Evolutionary conservation across 2,329 filamentous ascomycete species (phyloP).

Genomic region (Metarhizium sp.): DNA sequence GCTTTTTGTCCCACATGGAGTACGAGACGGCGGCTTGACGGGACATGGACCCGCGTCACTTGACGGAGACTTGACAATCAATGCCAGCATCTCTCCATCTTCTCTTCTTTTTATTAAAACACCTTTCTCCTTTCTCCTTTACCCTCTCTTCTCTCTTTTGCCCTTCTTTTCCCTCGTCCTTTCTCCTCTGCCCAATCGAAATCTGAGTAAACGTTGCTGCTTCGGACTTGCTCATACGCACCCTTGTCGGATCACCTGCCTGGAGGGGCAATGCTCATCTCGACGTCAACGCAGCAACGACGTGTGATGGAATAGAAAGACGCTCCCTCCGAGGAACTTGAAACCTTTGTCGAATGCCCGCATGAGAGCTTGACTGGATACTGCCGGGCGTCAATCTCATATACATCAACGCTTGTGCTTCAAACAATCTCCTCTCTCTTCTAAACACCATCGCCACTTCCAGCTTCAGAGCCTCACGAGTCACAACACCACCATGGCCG

Average conservation of each 20-base stretch:
- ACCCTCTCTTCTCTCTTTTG: background rate
- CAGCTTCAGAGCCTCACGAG: background rate
- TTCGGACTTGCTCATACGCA: background rate
- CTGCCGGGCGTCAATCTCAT: too few relatives aligned
- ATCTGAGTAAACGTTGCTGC: background rate
- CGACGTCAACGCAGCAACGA: background rate
- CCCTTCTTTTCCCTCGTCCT: background rate
- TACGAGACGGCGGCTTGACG: background rate
- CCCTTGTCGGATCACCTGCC: background rate
- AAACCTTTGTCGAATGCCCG: too few relatives aligned
- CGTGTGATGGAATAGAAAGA: background rate
- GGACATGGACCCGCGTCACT: constrained; percentile 1
- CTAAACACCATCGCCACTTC: background rate
- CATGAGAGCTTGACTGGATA: too few relatives aligned
- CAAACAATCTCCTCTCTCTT: too few relatives aligned
- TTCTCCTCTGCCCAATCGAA: too few relatives aligned
- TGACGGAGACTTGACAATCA: constrained; percentile 5
- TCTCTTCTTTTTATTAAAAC: background rate
- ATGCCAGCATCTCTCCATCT: background rate
- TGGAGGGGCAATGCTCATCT: background rate
- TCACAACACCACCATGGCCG: constrained; percentile 11
- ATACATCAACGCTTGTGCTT: too few relatives aligned
- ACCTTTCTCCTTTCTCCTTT: background rate
- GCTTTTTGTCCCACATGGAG: background rate
- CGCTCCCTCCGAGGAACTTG: too few relatives aligned